Evolutionary conservation across 768 basidiomycete species (phyloP), one percentile per base, ranked within the genome.

Genomic region (Phallus indusiatus): DNA sequence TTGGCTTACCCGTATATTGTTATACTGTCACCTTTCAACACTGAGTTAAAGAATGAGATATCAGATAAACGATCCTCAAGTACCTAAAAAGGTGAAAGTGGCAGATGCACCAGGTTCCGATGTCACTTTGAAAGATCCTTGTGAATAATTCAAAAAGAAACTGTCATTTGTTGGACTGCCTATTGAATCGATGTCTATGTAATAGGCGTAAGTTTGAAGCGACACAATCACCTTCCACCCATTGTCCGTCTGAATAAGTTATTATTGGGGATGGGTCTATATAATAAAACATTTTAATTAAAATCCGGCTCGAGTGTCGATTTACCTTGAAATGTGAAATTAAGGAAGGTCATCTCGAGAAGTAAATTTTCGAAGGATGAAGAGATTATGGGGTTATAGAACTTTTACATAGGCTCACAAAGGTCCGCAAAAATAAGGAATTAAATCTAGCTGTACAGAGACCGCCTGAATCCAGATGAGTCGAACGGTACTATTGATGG

Each of bases 321-420:
- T 51, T 51, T 18, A 59, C 57, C 57, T 59, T 50, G 24, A 34
- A 59, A 33, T 7, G 57, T 59, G 34, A 59, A 59, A 21, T 59
- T 59, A 21, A 59, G 34, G 17, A 46, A 24, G 10, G 55, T 46
- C 55, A 56, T 56, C 14, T 12, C 17, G 16, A 42, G 12, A 42
- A 42, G 42, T 11, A 42, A 42, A 42, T 12, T 12, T 14, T 10
- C 12, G n/a, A 42, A 42, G 12, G 42, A 42, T 20, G n/a, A 24
- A 49, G 34, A n/a, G n/a, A n/a, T n/a, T n/a, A n/a, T n/a, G n/a
- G n/a, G n/a, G n/a, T n/a, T n/a, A n/a, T n/a, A n/a, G n/a, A n/a
- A n/a, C n/a, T n/a, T n/a, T n/a, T n/a, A n/a, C n/a, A n/a, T n/a
- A n/a, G n/a, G n/a, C n/a, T n/a, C n/a, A n/a, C n/a, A n/a, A n/a